Base-by-base conservation (phyloP, 192 early-diverging fungal species). In the Coemansia sp. region DNA sequence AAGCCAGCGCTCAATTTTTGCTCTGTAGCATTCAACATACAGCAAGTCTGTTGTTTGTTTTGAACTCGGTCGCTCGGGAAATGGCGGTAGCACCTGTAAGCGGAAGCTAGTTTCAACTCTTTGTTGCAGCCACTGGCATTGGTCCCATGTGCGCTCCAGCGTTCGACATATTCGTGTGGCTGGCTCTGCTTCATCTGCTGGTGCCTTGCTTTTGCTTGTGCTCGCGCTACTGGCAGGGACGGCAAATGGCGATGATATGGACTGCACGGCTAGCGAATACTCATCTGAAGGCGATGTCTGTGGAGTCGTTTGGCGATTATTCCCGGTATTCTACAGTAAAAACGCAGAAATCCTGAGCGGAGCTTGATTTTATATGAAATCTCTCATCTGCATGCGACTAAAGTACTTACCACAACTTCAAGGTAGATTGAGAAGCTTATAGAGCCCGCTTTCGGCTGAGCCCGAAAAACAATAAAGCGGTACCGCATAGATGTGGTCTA, bases 381-480 rank as follows among this genome's bases (percentile, higher is more conserved):
- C 43, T n/a, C 13, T 31, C n/a, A 26, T 11, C 9, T 21, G 28
- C 19, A 26, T 30, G 19, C 26, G 14, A n/a, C 6, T 21, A 47
- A 47, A 49, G n/a, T 31, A 49, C 48, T 23, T 50, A 50, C 48
- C 48, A 15, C 28, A 33, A 65, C 50, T 37, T 77, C 73, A 28
- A 70, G 45, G 23, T 77, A 77, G 43, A 77, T 59, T 7, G 73
- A 77, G 39, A 70, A 63, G 13, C 38, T 37, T 39, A 77, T 66
- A 15, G 67, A 59, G 33, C 59, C 73, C 21, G 46, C 51, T 41
- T 44, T 65, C 16, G 73, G 63, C 63, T 77, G 73, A 8, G 73
- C 73, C 68, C 73, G 55, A 40, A 77, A 77, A 37, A 77, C 73
- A 35, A 77, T 70, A 56, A 66, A 77, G 49, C 73, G 73, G 54